Evolutionary conservation across 306 rosid species (phyloP).

Genomic region (Citrullus colocynthis): DNA sequence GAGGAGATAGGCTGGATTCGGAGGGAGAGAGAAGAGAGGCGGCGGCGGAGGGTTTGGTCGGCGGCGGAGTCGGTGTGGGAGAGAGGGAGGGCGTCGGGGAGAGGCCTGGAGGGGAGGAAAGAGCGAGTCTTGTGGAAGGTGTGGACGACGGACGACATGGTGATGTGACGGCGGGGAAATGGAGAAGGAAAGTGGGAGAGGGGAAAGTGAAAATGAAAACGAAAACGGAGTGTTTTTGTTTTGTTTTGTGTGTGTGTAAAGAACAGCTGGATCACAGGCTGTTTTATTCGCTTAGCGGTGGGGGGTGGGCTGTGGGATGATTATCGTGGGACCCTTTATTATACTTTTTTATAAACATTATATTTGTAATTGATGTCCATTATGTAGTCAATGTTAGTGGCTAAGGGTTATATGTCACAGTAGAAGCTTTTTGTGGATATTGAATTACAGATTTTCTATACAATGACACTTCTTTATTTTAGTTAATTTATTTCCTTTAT

Average conservation of each 20-base stretch:
- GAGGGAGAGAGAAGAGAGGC: slow-evolving; percentile 63
- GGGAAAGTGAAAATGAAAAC: not conserved
- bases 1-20: slow-evolving; percentile 38
- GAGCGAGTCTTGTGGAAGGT: slow-evolving; percentile 23
- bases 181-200: not conserved
- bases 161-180: not conserved
- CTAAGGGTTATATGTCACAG: no score
- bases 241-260: not conserved
- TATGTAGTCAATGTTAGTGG: no score
- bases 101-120: slow-evolving; percentile 22
- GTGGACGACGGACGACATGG: slow-evolving; percentile 32
- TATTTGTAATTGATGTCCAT: no score
- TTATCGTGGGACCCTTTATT: slow-evolving; percentile 25
- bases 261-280: slow-evolving; percentile 45
- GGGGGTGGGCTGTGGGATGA: not conserved
- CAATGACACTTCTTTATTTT: no score
- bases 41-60: slow-evolving; percentile 38
- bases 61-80: slow-evolving; percentile 23
- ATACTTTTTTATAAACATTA: no score
- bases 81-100: slow-evolving; percentile 46
- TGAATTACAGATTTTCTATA: no score
- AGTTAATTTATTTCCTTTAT: no score
- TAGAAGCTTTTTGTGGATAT: no score
- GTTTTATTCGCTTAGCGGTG: slow-evolving; percentile 32
- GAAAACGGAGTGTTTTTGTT: not conserved